Conservation (phyloP, 2,329 filamentous ascomycete species). For the Alternaria viburni region DNA sequence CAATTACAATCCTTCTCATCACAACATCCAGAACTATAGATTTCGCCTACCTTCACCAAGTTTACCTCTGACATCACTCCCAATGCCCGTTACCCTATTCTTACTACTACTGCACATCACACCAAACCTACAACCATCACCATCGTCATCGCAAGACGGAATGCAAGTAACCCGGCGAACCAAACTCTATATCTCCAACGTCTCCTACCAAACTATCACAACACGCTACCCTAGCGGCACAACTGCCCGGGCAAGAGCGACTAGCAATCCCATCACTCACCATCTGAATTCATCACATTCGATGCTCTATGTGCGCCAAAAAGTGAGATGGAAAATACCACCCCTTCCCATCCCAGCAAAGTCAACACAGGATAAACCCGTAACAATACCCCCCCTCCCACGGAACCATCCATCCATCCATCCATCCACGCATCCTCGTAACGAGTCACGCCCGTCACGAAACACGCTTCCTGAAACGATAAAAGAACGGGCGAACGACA, state of each 20-base stretch:
- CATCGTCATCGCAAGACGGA: not conserved
- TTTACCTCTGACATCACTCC: not conserved
- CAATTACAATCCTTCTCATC: not conserved
- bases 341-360: not conserved
- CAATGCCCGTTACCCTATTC: not conserved
- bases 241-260: not conserved
- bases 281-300: not conserved
- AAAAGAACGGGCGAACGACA: not conserved
- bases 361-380: not conserved
- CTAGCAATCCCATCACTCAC: not conserved
- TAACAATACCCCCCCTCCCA: not conserved
- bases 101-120: not conserved
- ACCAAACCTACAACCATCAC: not conserved
- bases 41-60: rapidly evolving
- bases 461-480: not conserved
- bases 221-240: not conserved
- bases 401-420: not conserved
- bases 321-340: too few relatives aligned
- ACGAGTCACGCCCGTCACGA: not conserved
- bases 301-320: too few relatives aligned
- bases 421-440: not conserved
- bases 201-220: not conserved
- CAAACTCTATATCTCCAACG: not conserved
- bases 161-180: not conserved
- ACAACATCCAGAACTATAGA: not conserved